A percentile compares a stretch with the other conserved stretches of the same genome.
Conservation (phyloP, 2,329 filamentous ascomycete species). For the Calonectria hawksworthii region DNA sequence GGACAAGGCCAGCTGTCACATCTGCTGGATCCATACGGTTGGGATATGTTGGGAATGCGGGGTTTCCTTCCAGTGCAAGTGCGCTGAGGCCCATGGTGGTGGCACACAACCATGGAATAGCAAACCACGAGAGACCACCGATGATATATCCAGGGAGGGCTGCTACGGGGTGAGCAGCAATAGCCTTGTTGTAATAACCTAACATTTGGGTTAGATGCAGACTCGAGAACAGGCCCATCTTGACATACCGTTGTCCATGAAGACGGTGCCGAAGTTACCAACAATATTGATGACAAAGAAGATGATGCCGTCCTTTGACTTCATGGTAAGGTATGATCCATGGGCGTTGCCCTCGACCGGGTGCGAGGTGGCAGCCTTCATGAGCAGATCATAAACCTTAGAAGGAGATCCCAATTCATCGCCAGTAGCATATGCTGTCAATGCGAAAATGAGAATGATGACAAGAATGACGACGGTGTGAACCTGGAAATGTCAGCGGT, state of each 20-base stretch:
- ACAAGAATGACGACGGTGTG: conserved; percentile 1
- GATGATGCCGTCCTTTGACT: conserved; percentile 76
- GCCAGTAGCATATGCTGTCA: background rate
- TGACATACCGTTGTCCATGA: conserved; percentile 81
- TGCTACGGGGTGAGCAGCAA: background rate
- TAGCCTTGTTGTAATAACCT: conserved; percentile 1
- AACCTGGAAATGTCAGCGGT: background rate
- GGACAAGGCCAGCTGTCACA: background rate
- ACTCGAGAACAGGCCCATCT: fast-evolving
- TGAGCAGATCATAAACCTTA: background rate
- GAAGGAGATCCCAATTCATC: conserved; percentile 2
- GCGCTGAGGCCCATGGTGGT: conserved; percentile 4
- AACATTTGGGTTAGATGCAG: background rate
- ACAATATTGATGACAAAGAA: conserved; percentile 93
- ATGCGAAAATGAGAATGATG: conserved; percentile 2
- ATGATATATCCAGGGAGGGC: conserved; percentile 5
- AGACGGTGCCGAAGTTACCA: conserved; percentile 86
- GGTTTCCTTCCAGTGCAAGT: conserved; percentile 4
- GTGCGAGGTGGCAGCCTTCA: background rate
- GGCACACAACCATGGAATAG: background rate
- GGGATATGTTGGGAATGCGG: background rate
- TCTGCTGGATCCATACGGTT: conserved; percentile 3
- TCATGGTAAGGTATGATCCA: conserved; percentile 90
- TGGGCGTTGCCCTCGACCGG: conserved; percentile 78
- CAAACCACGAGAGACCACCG: background rate